Conservation (phyloP, 176 grass and related monocot genomes). For the Thinopyrum elongatum region DNA sequence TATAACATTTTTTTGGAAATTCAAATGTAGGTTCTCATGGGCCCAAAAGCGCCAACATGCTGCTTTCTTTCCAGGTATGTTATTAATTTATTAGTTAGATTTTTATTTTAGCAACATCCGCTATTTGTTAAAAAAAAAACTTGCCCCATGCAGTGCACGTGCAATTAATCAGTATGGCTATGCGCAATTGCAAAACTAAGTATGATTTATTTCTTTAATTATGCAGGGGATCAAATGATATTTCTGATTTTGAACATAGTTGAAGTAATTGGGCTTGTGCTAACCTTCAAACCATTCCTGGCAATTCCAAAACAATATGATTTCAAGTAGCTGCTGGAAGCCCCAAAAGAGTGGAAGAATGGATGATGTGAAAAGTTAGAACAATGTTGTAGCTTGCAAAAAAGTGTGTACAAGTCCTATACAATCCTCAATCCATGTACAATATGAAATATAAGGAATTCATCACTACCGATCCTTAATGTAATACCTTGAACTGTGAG, state of each 20-base stretch:
- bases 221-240: conserved; percentile 43
- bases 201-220: background rate
- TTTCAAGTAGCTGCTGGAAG: background rate
- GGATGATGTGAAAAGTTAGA: background rate
- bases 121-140: too few species aligned
- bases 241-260: conserved; percentile 36
- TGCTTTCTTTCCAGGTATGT: conserved; percentile 48
- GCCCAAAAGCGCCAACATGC: conserved; percentile 59
- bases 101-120: too few species aligned
- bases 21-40: conserved; percentile 59
- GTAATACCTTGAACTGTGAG: background rate
- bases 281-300: conserved; percentile 48
- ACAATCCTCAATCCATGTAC: background rate
- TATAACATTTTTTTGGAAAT: background rate
- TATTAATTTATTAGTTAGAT: background rate
- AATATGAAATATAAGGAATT: background rate
- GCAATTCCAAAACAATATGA: conserved; percentile 12
- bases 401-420: background rate
- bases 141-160: background rate
- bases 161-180: background rate
- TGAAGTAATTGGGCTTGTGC: conserved; percentile 21
- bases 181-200: background rate
- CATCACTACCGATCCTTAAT: background rate
- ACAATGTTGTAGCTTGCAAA: background rate
- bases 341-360: background rate